Evolutionary conservation across 768 basidiomycete species (phyloP).

Genomic region (Serendipita sp.): DNA sequence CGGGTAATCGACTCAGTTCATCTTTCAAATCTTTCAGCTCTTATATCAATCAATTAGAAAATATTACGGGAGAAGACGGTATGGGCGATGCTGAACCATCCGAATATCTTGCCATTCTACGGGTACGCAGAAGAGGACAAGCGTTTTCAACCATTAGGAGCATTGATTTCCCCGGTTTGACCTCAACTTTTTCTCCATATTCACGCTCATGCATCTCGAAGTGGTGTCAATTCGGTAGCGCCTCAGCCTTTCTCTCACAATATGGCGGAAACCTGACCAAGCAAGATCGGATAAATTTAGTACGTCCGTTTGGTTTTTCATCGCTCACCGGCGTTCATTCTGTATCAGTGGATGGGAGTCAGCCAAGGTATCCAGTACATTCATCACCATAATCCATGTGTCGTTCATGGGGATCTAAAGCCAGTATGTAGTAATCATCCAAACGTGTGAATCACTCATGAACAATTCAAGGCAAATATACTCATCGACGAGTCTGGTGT

Average conservation of each 20-base stretch:
- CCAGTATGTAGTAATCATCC: neutral
- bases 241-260: too few species aligned
- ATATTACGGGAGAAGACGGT: neutral
- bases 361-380: neutral
- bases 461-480: neutral
- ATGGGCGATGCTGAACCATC: neutral
- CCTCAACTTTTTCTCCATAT: neutral
- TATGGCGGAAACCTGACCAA: too few species aligned
- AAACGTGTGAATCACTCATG: neutral
- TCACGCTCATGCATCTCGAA: too few species aligned
- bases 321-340: neutral
- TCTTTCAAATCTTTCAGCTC: neutral
- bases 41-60: too few species aligned
- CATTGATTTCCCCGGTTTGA: neutral
- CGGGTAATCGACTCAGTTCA: neutral
- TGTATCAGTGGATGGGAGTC: neutral
- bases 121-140: neutral
- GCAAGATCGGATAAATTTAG: too few species aligned
- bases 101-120: neutral
- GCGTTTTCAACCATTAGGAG: neutral
- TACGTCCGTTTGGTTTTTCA: neutral
- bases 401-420: neutral
- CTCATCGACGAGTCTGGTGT: neutral
- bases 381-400: neutral
- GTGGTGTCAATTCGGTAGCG: too few species aligned